Conservation (phyloP, 2,329 filamentous ascomycete species). For the Paraphaeosphaeria minitans region DNA sequence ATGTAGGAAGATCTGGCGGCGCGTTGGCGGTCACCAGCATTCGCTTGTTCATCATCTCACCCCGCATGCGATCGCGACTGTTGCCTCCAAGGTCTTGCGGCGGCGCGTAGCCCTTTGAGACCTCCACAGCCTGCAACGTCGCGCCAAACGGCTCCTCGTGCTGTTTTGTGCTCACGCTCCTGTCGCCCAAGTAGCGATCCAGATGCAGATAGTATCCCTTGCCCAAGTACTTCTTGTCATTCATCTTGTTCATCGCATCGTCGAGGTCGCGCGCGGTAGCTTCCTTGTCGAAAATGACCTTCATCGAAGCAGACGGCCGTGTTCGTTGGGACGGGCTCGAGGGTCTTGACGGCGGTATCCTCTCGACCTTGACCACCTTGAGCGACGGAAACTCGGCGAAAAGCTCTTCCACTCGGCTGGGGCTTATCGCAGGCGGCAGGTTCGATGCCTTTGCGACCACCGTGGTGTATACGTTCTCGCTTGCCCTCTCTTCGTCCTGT, state of each 20-base stretch:
- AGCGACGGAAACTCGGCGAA: conserved; percentile 39
- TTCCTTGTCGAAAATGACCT: conserved; percentile 40
- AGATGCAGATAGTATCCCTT: conserved; percentile 42
- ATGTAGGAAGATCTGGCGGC: conserved; percentile 76
- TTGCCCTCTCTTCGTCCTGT: conserved; percentile 22
- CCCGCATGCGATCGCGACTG: conserved; percentile 26
- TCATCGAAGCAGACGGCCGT: conserved; percentile 36
- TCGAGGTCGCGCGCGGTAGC: conserved; percentile 35
- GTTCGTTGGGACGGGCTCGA: conserved; percentile 20
- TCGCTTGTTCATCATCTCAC: conserved; percentile 26
- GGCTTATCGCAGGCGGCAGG: conserved; percentile 35
- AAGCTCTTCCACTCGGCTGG: conserved; percentile 32
- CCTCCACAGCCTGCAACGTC: conserved; percentile 34
- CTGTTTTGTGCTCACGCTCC: conserved; percentile 29
- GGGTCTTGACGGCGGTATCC: conserved; percentile 26
- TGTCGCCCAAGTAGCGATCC: conserved; percentile 38
- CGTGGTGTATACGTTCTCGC: conserved; percentile 34
- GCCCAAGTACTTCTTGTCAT: conserved; percentile 42
- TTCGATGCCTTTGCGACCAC: conserved; percentile 42
- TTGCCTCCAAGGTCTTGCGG: conserved; percentile 34
- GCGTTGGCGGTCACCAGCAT: conserved; percentile 60
- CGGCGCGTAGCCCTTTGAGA: conserved; percentile 35
- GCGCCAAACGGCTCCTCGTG: conserved; percentile 39
- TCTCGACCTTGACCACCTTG: conserved; percentile 40
- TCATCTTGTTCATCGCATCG: conserved; percentile 39